Conservation (phyloP, 805 yeast species). For the Spathaspora boniae region DNA sequence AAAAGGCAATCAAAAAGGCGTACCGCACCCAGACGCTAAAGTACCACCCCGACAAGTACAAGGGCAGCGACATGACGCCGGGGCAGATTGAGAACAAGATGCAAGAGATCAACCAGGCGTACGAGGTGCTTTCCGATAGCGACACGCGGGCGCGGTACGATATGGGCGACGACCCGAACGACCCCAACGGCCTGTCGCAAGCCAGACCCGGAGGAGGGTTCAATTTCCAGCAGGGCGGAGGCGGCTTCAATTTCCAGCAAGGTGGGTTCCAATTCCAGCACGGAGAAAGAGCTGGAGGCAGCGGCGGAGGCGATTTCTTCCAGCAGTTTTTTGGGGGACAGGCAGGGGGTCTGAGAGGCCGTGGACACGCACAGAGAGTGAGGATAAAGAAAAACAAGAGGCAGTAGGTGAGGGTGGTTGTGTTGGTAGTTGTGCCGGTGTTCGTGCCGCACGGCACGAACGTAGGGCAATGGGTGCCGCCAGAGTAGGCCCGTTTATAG, state of each 20-base stretch:
- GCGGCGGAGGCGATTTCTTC: slow-evolving; percentile 14
- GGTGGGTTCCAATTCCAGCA: slow-evolving; percentile 10
- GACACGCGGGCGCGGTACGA: slow-evolving; percentile 68
- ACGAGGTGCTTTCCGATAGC: slow-evolving; percentile 74
- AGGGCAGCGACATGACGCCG: slow-evolving; percentile 57
- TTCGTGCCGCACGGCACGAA: too few species aligned
- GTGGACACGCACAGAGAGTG: too few species aligned
- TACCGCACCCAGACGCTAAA: slow-evolving; percentile 73
- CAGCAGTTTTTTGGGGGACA: slow-evolving; percentile 12
- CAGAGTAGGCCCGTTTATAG: too few species aligned
- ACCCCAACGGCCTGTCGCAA: slow-evolving; percentile 21
- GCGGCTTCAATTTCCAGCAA: slow-evolving; percentile 5
- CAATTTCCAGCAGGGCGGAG: slow-evolving; percentile 9
- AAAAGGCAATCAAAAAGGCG: slow-evolving; percentile 72
- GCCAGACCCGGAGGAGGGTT: slow-evolving; percentile 14
- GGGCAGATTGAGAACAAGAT: slow-evolving; percentile 77
- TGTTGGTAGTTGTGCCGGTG: too few species aligned
- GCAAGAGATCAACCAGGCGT: slow-evolving; percentile 91
- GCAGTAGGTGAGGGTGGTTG: too few species aligned
- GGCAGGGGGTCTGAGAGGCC: slow-evolving; percentile 12
- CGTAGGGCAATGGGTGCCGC: too few species aligned
- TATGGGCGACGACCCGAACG: slow-evolving; percentile 52
- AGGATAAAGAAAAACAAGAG: too few species aligned
- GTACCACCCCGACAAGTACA: slow-evolving; percentile 91
- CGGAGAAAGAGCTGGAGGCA: slow-evolving; percentile 11